Percentiles rank a stretch among this genome's conserved stretches.
phyloP scores from a whole-genome alignment of 2,329 filamentous ascomycete species.

The Aspergillus uvarum region DNA sequence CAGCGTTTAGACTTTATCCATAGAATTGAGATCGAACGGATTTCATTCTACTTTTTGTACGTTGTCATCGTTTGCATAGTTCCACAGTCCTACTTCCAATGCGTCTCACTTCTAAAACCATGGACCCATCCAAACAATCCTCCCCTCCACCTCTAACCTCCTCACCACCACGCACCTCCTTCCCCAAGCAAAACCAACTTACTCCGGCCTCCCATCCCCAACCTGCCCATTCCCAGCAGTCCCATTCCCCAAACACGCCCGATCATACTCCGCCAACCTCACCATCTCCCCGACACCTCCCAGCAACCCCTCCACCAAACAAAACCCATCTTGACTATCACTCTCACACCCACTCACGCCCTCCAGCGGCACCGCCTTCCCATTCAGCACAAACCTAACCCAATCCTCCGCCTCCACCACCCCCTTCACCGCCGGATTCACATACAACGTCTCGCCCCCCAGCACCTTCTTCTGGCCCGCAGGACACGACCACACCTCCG shows the following conservation, averaged over 20 bases:
- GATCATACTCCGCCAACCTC: conserved; percentile 28
- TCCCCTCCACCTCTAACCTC: too few relatives aligned
- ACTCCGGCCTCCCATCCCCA: conserved; percentile 22
- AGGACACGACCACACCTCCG: conserved; percentile 57
- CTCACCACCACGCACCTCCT: background rate
- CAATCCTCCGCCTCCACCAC: conserved; percentile 21
- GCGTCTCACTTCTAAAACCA: too few relatives aligned
- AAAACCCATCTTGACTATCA: conserved; percentile 30
- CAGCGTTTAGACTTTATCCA: conserved; percentile 9
- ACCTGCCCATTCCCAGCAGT: conserved; percentile 25
- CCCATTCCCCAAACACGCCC: conserved; percentile 33
- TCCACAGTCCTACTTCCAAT: too few relatives aligned
- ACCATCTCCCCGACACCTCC: conserved; percentile 24
- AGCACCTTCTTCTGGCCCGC: conserved; percentile 34
- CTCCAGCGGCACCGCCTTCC: conserved; percentile 28
- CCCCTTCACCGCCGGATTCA: conserved; percentile 26
- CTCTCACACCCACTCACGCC: conserved; percentile 29
- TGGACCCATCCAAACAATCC: too few relatives aligned
- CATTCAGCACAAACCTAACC: conserved; percentile 35
- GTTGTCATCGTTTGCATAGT: too few relatives aligned
- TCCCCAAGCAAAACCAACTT: background rate
- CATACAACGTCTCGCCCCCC: conserved; percentile 27
- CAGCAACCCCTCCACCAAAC: conserved; percentile 28
- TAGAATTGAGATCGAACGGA: background rate
- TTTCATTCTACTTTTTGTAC: too few relatives aligned